Base-by-base conservation (phyloP, 495 filamentous ascomycete species). In the Immersiella caudata region DNA sequence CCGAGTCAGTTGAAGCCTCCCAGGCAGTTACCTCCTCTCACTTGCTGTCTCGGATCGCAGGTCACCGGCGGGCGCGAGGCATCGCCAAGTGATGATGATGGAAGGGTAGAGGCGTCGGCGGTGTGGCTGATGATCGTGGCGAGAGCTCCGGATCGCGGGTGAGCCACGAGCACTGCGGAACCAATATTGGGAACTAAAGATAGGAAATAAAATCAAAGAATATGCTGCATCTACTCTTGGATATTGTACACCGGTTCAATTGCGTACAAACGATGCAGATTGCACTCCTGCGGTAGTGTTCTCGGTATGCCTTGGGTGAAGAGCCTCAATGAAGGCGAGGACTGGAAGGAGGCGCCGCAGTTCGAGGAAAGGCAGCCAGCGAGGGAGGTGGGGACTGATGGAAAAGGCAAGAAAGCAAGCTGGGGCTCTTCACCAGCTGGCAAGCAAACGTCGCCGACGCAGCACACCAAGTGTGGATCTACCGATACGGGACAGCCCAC, bases 121-220 rank as follows among this genome's bases (percentile, higher is more conserved):
- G 82, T 82, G 80, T 81, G 81, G 82, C 81, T 83, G 82, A 68
- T 79, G 79, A 81, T 74, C 76, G 82, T 84, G 82, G 82, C 82
- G 78, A 80, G 78, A 80, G 78, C 78, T 79, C 46, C 54, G 36
- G 40, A 14, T 57, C 33, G 33, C 21, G 24, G 61, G 66, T 61
- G 54, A 50, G 35, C 35, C 49, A 58, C 58, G 51, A 29, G 27
- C 22, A 21, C 29, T 22, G 16, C 27, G 63, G 35, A 25, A 35
- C 18, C 9, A 25, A 11, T 35, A 6, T n/a, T 35, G 25, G 25
- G 27, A 56, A 40, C 18, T 18, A 14, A 59, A 59, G 9, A 33
- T 12, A 33, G 56, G 11, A 26, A 59, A 59, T 5, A 59, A n/a
- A 20, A n/a, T 35, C 9, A n/a, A 29, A 46, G 40, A 46, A 46